Base-by-base conservation (phyloP, 1,139 yeast species). In the Petasospora rhodanensis region DNA sequence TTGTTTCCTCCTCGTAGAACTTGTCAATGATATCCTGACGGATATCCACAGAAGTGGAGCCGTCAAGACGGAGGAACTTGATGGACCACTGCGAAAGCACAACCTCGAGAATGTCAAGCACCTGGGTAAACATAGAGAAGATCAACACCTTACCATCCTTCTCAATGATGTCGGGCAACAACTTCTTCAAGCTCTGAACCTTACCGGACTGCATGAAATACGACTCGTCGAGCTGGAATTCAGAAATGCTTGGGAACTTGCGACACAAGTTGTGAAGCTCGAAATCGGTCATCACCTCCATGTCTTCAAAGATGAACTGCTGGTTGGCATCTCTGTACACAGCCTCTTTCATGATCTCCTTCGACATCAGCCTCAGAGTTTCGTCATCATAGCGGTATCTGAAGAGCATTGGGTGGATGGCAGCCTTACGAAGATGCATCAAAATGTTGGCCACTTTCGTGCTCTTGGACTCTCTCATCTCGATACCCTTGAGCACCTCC, bases 241-340 rank as follows among this genome's bases (percentile, higher is more conserved):
- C 65, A 29, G 86, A 61, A 1, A 91, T 74, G 17, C 64, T 65
- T 2, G 91, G 84, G 58, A 83, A 91, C 45, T 73, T 74, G 30
- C 66, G 66, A 55, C 97, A 87, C 37, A 91, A 63, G 19, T 67
- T 65, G 52, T 87, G 78, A 37, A 91, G 68, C 58, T 93, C 98
- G 55, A 74, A 83, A 62, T 91, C 99, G 10, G 85, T 73, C 96
- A 93, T 86, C n/a, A 83, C 87, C 54, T 78, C 77, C 97, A 91
- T 89, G 57, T 91, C 99, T 59, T 91, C 98, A 50, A 57, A 75
- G 37, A 91, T 87, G 52, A 70, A 89, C 26, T 71, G 64, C 43
- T 68, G 64, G 55, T 85, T 87, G 14, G 97, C 96, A 38, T 70
- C 76, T 2, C 60, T 62, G 58, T 91, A 91, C 38, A 75, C 79